These are phyloP conservation scores for Chrysoporthe deuterocubensis DNA, from an alignment of 2,329 filamentous ascomycete species.

Conservation along the genomic window DNA sequence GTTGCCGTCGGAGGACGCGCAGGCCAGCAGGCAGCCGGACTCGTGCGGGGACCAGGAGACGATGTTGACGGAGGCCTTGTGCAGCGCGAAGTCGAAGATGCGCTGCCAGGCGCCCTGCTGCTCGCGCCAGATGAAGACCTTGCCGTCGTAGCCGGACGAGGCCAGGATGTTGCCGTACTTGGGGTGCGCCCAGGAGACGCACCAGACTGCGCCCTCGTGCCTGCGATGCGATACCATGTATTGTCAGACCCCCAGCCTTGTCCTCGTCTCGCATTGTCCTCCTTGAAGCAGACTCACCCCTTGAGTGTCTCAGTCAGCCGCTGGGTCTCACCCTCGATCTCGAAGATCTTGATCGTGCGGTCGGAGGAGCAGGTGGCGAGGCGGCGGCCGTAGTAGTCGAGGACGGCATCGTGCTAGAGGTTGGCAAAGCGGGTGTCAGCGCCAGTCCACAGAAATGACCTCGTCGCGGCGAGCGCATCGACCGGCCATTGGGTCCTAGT, in stretches of 20 bases:
- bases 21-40: slow-evolving; percentile 90
- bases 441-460: slow-evolving; percentile 18
- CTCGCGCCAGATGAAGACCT: slow-evolving; percentile 98
- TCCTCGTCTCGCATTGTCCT: not conserved
- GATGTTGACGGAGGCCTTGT: slow-evolving; percentile 96
- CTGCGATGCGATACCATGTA: slow-evolving; percentile 52
- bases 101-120: slow-evolving; percentile 76
- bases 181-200: slow-evolving; percentile 95
- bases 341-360: slow-evolving; percentile 99
- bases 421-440: slow-evolving; percentile 26
- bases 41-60: slow-evolving; percentile 98
- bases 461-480: slow-evolving; percentile 22
- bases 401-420: slow-evolving; percentile 89
- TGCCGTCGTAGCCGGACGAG: slow-evolving; percentile 94
- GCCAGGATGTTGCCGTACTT: slow-evolving; percentile 99
- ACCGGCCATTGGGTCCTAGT: slow-evolving; percentile 20
- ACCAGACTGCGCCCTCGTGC: slow-evolving; percentile 98
- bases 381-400: slow-evolving; percentile 97
- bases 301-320: slow-evolving; percentile 90
- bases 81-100: slow-evolving; percentile 90
- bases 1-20: slow-evolving; percentile 90
- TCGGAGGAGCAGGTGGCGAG: slow-evolving; percentile 97
- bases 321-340: slow-evolving; percentile 92
- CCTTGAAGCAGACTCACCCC: slow-evolving; percentile 62
- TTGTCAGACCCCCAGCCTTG: slow-evolving; percentile 3